Percentiles rank a stretch among this genome's conserved stretches.
phyloP scores from a whole-genome alignment of 441 rosid species.

The Metrosideros polymorpha region DNA sequence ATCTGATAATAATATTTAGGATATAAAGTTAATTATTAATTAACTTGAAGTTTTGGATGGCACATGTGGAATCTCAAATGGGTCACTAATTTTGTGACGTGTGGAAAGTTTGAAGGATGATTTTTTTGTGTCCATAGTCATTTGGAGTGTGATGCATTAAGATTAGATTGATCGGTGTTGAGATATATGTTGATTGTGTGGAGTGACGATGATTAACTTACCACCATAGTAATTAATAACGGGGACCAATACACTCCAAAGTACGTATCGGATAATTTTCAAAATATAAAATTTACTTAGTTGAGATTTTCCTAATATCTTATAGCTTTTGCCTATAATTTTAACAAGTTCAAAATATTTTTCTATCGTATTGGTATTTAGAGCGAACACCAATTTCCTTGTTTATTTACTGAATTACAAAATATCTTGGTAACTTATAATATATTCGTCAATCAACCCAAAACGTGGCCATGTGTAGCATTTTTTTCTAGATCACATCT shows the following conservation, averaged over 20 bases:
- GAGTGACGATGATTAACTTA: rapidly evolving
- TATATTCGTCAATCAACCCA: no score
- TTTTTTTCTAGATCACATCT: no score
- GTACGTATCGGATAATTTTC: no score
- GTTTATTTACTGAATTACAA: not conserved
- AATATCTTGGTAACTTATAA: not conserved
- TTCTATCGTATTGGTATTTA: no score
- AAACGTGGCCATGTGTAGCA: no score
- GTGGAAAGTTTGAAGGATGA: not conserved
- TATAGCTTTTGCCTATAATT: no score
- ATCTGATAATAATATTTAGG: not conserved
- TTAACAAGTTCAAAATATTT: no score
- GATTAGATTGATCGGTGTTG: not conserved
- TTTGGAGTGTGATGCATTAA: not conserved
- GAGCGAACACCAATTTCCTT: not conserved
- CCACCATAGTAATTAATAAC: rapidly evolving
- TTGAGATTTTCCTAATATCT: no score
- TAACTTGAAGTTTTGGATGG: not conserved
- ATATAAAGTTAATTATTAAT: not conserved
- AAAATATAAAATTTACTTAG: no score
- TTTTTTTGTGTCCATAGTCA: rapidly evolving
- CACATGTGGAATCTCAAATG: not conserved
- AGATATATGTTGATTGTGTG: not conserved
- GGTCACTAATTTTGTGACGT: not conserved
- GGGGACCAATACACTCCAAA: rapidly evolving